Evolutionary conservation across 2,329 filamentous ascomycete genomes (phyloP).

Genomic region (Fusarium stilboides): DNA sequence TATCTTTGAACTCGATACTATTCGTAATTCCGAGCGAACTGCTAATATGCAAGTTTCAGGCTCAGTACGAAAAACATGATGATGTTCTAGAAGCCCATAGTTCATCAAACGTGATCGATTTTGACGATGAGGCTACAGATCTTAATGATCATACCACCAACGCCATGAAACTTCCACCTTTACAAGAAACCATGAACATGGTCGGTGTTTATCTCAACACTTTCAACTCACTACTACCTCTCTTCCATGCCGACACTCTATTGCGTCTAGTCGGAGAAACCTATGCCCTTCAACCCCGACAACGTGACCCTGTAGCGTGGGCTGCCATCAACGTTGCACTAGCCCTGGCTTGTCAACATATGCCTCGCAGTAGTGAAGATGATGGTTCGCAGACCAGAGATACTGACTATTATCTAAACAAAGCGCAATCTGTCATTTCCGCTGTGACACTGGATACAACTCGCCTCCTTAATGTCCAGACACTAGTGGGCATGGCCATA

Average conservation of each 20-base stretch:
- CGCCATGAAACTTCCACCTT: background rate
- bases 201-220: slow-evolving; percentile 15
- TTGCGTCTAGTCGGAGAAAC: slow-evolving; percentile 7
- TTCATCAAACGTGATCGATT: accelerated
- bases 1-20: accelerated
- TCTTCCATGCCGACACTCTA: slow-evolving; percentile 13
- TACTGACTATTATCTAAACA: background rate
- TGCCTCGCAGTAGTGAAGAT: background rate
- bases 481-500: slow-evolving; percentile 21
- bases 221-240: background rate
- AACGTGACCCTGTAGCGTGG: slow-evolving; percentile 10
- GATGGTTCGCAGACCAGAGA: background rate
- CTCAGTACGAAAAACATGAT: background rate
- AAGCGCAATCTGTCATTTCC: slow-evolving; percentile 6
- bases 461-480: slow-evolving; percentile 10
- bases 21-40: accelerated
- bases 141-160: background rate
- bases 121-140: background rate
- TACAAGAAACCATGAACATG: slow-evolving; percentile 18
- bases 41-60: background rate
- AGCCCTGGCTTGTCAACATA: slow-evolving; percentile 14
- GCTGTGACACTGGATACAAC: slow-evolving; percentile 6
- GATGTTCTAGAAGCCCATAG: accelerated
- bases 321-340: slow-evolving; percentile 19
- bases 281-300: background rate